Conservation (phyloP, 108 stramenopile genomes). For the Mediolabrus comicus region DNA sequence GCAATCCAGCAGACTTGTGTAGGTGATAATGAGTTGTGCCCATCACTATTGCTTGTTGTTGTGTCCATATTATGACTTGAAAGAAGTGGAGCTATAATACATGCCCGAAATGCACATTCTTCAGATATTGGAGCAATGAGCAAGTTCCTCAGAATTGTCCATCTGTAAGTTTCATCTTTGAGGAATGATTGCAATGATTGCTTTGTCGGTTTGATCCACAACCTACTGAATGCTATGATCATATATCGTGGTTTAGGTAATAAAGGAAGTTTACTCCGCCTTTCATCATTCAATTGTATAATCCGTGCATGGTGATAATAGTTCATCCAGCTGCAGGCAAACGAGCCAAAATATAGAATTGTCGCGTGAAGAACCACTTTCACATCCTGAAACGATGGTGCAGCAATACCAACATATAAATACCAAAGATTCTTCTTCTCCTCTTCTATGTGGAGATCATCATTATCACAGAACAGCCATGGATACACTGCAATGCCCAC, state of each 20-base stretch:
- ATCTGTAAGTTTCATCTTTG: constrained; percentile 28
- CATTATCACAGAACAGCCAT: constrained; percentile 45
- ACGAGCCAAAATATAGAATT: constrained; percentile 43
- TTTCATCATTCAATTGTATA: constrained; percentile 3
- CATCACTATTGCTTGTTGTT: constrained; percentile 1
- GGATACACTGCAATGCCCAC: constrained; percentile 49
- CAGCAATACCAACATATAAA: constrained; percentile 18
- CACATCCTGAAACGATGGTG: constrained; percentile 4
- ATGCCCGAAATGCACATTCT: constrained; percentile 83
- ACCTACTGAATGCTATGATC: constrained; percentile 3
- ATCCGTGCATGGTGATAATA: constrained; percentile 24
- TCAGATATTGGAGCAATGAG: constrained; percentile 73
- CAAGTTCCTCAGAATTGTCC: constrained; percentile 61
- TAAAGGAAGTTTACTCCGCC: background rate
- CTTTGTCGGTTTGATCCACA: constrained; percentile 13
- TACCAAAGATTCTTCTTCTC: constrained; percentile 3
- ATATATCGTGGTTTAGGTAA: constrained; percentile 20
- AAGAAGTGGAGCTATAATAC: constrained; percentile 60
- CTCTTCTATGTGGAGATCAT: too few species aligned
- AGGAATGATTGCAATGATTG: constrained; percentile 13
- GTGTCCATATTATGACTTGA: constrained; percentile 10
- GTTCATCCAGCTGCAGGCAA: constrained; percentile 10
- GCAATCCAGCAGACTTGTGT: constrained; percentile 43
- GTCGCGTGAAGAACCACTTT: constrained; percentile 24
- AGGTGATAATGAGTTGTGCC: constrained; percentile 9